These are phyloP conservation scores for Ophiostoma ulmi DNA, from an alignment of 2,329 filamentous ascomycete species.

Conservation along the genomic window DNA sequence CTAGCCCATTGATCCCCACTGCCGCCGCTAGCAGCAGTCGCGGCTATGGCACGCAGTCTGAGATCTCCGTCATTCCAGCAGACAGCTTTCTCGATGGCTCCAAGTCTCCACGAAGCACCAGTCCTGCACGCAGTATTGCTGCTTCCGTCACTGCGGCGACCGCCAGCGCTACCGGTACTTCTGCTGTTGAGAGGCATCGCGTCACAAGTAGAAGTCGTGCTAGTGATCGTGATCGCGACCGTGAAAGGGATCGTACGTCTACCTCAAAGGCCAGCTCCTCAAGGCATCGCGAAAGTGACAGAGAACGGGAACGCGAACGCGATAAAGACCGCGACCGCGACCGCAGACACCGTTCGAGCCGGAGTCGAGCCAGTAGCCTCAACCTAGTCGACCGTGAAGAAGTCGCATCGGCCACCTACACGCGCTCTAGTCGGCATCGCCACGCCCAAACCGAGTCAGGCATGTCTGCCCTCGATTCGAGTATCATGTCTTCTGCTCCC, in stretches of 20 bases:
- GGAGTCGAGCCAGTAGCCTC: slow-evolving; percentile 47
- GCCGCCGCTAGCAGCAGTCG: slow-evolving; percentile 51
- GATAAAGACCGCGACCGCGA: slow-evolving; percentile 34
- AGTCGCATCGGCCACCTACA: slow-evolving; percentile 41
- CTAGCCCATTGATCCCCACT: slow-evolving; percentile 57
- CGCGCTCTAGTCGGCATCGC: slow-evolving; percentile 48
- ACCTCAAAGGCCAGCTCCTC: background rate
- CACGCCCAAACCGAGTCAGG: slow-evolving; percentile 44
- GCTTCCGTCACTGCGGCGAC: slow-evolving; percentile 38
- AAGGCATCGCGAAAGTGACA: slow-evolving; percentile 18
- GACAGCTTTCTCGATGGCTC: slow-evolving; percentile 60
- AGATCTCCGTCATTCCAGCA: slow-evolving; percentile 71
- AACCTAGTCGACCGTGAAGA: slow-evolving; percentile 45
- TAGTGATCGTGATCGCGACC: slow-evolving; percentile 35
- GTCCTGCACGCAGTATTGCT: slow-evolving; percentile 40
- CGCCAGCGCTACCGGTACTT: slow-evolving; percentile 35
- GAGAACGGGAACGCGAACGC: slow-evolving; percentile 23
- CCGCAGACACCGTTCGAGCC: slow-evolving; percentile 44
- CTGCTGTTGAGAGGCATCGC: slow-evolving; percentile 37
- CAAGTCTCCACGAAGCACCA: slow-evolving; percentile 42
- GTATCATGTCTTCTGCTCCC: slow-evolving; percentile 50
- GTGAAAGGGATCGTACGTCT: slow-evolving; percentile 34
- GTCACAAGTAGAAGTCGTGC: slow-evolving; percentile 35
- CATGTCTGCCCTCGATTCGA: slow-evolving; percentile 51
- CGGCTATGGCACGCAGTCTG: slow-evolving; percentile 63